Evolutionary conservation across 768 basidiomycete genomes (phyloP).

Genomic region (Trametes cingulata): DNA sequence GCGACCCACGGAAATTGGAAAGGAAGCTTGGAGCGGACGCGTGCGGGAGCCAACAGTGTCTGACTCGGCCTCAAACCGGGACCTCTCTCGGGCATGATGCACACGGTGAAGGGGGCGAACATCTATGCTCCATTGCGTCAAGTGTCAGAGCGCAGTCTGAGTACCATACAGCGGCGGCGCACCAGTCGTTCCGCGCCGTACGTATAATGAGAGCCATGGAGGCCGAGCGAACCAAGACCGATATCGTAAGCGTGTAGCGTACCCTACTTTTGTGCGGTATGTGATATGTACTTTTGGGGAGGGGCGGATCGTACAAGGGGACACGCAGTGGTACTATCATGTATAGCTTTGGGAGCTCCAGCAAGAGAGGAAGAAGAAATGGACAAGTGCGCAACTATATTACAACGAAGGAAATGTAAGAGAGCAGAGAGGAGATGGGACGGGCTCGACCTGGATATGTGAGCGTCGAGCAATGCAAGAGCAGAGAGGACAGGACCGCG

Average conservation of each 20-base stretch:
- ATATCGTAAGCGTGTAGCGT: not conserved
- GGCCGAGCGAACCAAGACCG: not conserved
- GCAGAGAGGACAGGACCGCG: constrained; percentile 10
- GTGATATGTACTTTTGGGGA: not conserved
- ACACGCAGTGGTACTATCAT: constrained; percentile 1
- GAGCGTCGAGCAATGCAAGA: constrained; percentile 14
- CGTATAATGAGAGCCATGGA: too few species aligned
- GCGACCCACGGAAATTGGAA: too few species aligned
- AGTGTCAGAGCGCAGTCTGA: too few species aligned
- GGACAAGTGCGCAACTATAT: not conserved
- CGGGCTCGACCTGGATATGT: constrained; percentile 21
- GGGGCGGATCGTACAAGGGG: not conserved
- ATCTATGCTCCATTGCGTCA: too few species aligned
- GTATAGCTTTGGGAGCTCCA: too few species aligned
- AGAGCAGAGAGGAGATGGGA: not conserved
- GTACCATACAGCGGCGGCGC: not conserved
- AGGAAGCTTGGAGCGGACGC: too few species aligned
- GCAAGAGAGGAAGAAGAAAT: not conserved
- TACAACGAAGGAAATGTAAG: not conserved
- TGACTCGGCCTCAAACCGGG: too few species aligned
- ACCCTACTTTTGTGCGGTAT: constrained; percentile 6
- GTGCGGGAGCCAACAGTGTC: too few species aligned
- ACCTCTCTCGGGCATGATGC: too few species aligned
- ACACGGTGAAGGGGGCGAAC: too few species aligned
- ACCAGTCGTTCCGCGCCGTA: not conserved